phyloP scores from a whole-genome alignment of 1,284 basidiomycete genomes.

The Cryptococcus sp. region DNA sequence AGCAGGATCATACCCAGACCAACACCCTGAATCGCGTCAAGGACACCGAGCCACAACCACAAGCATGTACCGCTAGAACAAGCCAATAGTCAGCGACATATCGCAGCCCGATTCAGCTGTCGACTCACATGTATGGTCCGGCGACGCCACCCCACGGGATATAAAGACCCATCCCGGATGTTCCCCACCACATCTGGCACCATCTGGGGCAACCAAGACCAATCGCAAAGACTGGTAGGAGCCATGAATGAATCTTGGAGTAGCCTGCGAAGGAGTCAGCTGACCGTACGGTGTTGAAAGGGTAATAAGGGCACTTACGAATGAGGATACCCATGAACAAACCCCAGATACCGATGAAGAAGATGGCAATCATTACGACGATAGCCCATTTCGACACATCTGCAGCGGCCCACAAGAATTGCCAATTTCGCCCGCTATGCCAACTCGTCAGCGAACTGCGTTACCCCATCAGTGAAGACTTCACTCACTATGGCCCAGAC shows the following conservation, averaged over 20 bases:
- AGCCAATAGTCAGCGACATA: slow-evolving; percentile 4
- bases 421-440: slow-evolving; percentile 84
- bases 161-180: slow-evolving; percentile 61
- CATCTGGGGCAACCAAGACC: slow-evolving; percentile 87
- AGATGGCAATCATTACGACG: slow-evolving; percentile 71
- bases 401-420: slow-evolving; percentile 82
- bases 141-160: slow-evolving; percentile 83
- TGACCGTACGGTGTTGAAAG: neutral
- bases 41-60: slow-evolving; percentile 91
- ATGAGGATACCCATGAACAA: slow-evolving; percentile 72
- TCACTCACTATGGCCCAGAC: slow-evolving; percentile 68
- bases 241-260: slow-evolving; percentile 90
- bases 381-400: slow-evolving; percentile 76
- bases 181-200: slow-evolving; percentile 69
- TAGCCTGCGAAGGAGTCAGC: slow-evolving; percentile 55
- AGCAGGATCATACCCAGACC: slow-evolving; percentile 91
- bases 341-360: slow-evolving; percentile 86
- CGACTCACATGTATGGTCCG: slow-evolving; percentile 70
- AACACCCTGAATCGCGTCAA: slow-evolving; percentile 89
- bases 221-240: slow-evolving; percentile 88
- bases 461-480: neutral
- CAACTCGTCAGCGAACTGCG: slow-evolving; percentile 16
- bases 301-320: slow-evolving; percentile 38
- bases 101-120: neutral
- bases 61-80: slow-evolving; percentile 64